phyloP scores from a whole-genome alignment of 208 protist genomes.

The Acanthamoeba lenticulata region DNA sequence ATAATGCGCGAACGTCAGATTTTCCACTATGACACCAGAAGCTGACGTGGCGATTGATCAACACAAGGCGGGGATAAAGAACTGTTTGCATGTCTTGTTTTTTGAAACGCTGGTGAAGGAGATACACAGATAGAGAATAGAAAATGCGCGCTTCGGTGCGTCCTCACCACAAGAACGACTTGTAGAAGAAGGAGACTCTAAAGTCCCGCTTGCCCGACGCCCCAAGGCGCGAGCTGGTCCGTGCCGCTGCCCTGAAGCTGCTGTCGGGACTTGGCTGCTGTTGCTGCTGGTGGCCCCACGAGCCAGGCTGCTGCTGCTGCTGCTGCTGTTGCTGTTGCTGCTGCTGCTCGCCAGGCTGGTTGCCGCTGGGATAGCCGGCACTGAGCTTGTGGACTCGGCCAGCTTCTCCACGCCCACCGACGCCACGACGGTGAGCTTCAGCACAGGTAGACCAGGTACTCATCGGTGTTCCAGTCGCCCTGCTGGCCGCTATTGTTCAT shows the following conservation, averaged over 20 bases:
- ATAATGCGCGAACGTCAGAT: too few species aligned
- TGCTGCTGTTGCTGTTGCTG: neutral
- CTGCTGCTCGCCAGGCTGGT: neutral
- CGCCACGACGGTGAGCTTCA: conserved; percentile 22
- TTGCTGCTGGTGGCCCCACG: too few species aligned
- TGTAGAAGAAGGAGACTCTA: too few species aligned
- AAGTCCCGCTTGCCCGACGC: neutral
- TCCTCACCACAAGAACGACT: too few species aligned
- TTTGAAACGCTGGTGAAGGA: too few species aligned
- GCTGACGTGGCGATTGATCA: too few species aligned
- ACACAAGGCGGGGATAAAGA: too few species aligned
- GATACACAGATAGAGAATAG: too few species aligned
- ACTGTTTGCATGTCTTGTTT: too few species aligned
- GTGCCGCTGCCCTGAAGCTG: neutral
- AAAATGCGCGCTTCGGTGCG: too few species aligned
- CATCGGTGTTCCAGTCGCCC: neutral
- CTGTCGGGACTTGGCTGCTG: neutral
- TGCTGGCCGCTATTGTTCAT: neutral
- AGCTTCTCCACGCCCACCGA: conserved; percentile 31
- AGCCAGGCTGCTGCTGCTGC: neutral
- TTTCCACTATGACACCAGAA: too few species aligned
- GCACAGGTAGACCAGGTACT: neutral
- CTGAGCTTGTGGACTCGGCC: conserved; percentile 21
- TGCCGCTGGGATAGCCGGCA: neutral
- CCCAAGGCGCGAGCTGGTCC: neutral